Evolutionary conservation across 2,329 filamentous ascomycete species (phyloP), one percentile per base, ranked within the genome.

Genomic region (Chalara sp.): DNA sequence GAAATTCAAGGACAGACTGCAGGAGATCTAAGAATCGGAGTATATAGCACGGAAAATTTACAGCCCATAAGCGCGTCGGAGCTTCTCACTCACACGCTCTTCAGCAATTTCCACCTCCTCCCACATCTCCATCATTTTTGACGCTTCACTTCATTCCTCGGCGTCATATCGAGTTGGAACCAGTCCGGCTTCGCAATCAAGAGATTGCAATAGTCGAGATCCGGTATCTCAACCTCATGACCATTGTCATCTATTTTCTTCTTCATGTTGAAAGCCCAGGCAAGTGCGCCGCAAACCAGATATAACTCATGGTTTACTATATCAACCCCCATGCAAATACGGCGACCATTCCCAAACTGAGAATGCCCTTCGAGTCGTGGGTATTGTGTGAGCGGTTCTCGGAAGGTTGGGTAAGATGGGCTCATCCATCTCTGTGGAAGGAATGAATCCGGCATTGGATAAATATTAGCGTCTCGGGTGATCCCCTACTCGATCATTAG

Each of bases 341-440:
- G 74, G 42, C 81, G 78, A 33, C 81, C 82, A 71, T 75, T 84
- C 31, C 81, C 81, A 59, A 85, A 85, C 0, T 77, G 81, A 55
- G 81, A 77, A 76, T 84, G 80, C 37, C 75, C 75, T 56, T 81
- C 79, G 61, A 85, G 76, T 64, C 77, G 81, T 12, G 83, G 82
- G 59, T 78, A 84, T 50, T 75, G 73, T 2, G 75, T 75, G n/a
- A 85, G 72, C 0, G 82, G 82, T 60, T 79, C 80, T 60, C 83
- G 78, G 67, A 78, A 85, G 0, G 81, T 83, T 1, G 82, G 82
- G 73, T 76, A 86, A 21, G 68, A 69, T n/a, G 76, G 66, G 56
- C 83, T 76, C 8, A 86, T 72, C 70, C 79, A 86, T 10, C 39
- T 82, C 75, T 57, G 83, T 80, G 0, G 83, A 81, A 31, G 72